Evolutionary conservation across 495 filamentous ascomycete species (phyloP), one percentile per base, ranked within the genome.

Genomic region (Lepraria neglecta): DNA sequence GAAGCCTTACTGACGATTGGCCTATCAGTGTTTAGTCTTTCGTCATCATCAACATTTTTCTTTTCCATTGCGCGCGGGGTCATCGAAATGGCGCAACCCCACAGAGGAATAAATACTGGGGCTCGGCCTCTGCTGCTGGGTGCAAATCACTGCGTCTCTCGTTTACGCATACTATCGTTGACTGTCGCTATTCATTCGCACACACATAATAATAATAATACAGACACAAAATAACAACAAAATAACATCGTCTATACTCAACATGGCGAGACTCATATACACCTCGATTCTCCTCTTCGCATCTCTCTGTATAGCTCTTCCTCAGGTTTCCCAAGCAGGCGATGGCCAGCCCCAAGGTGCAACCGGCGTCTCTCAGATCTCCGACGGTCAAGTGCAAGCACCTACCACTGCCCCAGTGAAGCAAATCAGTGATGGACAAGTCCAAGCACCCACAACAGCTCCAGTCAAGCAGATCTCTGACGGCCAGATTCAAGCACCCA

Each of bases 401-500:
- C 4, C 4, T 2, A 54, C 15, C 51, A 21, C 30, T 4, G 51
- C 51, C 33, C 59, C 50, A 17, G 35, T 61, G n/a, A 53, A 28
- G 1, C 51, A 54, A 6, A 54, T 54, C 51, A 35, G 15, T 10
- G 51, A 54, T 38, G 51, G 51, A 5, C 59, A 43, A 38, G 40
- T 42, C 19, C 59, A 30, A 28, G 48, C 28, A 45, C 24, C 33
- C 3, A 61, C 47, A 1, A 28, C n/a, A 0, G 52, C 31, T 3
- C 24, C 45, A 19, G 46, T 52, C 27, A 60, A 33, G 24, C 58
- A 60, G 7, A 51, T 60, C 46, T 19, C 24, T 2, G 58, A 60
- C 4, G 51, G 51, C 30, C 51, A 53, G 19, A 35, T 53, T 6
- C 51, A 53, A 2, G 27, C 12, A 11, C 51, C 31, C 15, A 53